Evolutionary conservation across 148 eudicot genomes (phyloP), one percentile per base, ranked within the genome.

Genomic region (Vaccinium myrtillus): DNA sequence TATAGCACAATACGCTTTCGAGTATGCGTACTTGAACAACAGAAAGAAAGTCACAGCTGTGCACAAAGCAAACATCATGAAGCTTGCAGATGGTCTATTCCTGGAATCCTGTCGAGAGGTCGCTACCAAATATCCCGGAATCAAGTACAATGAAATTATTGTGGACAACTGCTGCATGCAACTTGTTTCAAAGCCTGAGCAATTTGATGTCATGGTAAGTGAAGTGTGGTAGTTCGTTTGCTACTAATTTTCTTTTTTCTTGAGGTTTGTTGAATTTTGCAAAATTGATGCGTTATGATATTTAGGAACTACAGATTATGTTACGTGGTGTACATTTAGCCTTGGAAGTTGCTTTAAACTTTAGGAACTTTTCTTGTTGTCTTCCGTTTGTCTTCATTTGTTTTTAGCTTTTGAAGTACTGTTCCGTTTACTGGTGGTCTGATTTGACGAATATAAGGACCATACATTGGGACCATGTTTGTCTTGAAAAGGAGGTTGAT

Each of bases 161-260:
- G 91, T 89, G 78, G 91, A 89, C 69, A 89, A 89, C 78, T 89
- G 91, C 82, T 89, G 91, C 87, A 89, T 89, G 91, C 91, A 89
- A 81, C 88, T 89, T 77, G 91, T 89, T 67, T 87, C 91, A 69
- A 89, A 87, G 86, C 91, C 91, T 75, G 89, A 89, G 71, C 91
- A 89, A 82, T 89, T 89, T 58, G 91, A 89, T 73, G 91, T 89
- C 82, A 89, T 89, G 91, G 91, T 89, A 85, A 83, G 89, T 61
- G 53, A 14, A 58, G 27, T 80, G 6, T n/a, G 80, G 77, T n/a
- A 21, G 15, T 48, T 49, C 8, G 6, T 84, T 67, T 6, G 75
- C 69, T 73, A 65, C 36, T 71, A 21, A 30, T 2, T 50, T 23
- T 48, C 55, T 27, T 27, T 36, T 39, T 36, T 49, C 63, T 23